A percentile compares a stretch with the other conserved stretches of the same genome.
Conservation (phyloP, 441 rosid species). For the Daphne laureola region DNA sequence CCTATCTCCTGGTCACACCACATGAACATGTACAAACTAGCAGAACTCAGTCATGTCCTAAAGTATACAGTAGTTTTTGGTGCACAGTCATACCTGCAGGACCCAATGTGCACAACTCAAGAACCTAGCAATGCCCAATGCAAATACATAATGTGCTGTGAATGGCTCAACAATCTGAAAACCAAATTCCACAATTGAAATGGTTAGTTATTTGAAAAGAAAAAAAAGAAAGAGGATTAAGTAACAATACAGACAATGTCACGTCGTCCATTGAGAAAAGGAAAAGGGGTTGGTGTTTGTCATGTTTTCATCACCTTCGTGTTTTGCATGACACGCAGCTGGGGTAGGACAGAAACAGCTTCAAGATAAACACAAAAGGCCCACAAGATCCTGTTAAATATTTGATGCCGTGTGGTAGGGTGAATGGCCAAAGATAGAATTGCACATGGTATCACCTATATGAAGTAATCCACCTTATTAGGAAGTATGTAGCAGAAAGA, state of each 20-base stretch:
- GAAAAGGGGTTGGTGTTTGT: neutral
- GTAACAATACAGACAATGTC: neutral
- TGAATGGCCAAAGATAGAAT: conserved; percentile 43
- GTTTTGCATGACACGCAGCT: conserved; percentile 65
- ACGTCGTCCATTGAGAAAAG: neutral
- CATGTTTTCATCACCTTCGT: conserved; percentile 34
- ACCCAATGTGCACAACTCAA: conserved; percentile 62
- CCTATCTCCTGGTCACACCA: too few relatives aligned
- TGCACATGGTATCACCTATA: conserved; percentile 56
- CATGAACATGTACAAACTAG: too few relatives aligned
- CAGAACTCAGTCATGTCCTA: too few relatives aligned
- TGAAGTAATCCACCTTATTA: neutral
- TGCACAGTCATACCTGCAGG: conserved; percentile 37
- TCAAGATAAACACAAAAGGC: conserved; percentile 70
- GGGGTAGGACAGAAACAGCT: conserved; percentile 64
- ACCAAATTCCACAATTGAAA: neutral
- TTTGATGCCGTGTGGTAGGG: conserved; percentile 48
- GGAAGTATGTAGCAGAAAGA: neutral
- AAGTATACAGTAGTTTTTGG: too few relatives aligned
- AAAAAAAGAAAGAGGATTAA: too few relatives aligned
- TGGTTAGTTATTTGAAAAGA: neutral
- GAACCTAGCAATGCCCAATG: conserved; percentile 62
- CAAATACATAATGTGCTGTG: conserved; percentile 63
- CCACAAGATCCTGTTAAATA: conserved; percentile 50
- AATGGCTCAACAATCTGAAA: conserved; percentile 57